Evolutionary conservation across 1,284 basidiomycete genomes (phyloP).

Genomic region (Microbotryum scabiosae): DNA sequence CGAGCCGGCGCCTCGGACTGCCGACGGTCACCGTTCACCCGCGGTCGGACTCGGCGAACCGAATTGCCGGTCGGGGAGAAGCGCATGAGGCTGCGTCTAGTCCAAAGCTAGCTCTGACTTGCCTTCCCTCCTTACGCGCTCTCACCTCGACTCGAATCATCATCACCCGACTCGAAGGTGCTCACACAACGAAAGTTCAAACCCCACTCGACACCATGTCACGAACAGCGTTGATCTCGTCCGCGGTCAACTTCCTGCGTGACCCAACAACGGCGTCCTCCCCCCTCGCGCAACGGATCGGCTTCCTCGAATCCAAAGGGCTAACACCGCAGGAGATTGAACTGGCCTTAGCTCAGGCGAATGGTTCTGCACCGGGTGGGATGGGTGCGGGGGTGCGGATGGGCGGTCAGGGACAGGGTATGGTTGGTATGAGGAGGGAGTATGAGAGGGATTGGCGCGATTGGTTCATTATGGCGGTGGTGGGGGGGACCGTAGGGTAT

Average conservation of each 20-base stretch:
- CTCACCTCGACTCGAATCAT: too few species aligned
- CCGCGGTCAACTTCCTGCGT: slow-evolving; percentile 33
- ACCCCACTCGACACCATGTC: too few species aligned
- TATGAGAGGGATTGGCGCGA: slow-evolving; percentile 79
- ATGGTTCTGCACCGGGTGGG: neutral
- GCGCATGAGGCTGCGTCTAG: too few species aligned
- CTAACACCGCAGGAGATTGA: slow-evolving; percentile 78
- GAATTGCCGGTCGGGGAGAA: too few species aligned
- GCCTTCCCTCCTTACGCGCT: too few species aligned
- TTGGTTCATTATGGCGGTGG: slow-evolving; percentile 89
- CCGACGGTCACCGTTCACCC: too few species aligned
- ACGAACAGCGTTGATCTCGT: slow-evolving; percentile 7
- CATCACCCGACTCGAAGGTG: too few species aligned
- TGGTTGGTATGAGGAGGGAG: slow-evolving; percentile 35
- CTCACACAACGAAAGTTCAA: too few species aligned
- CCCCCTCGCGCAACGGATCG: slow-evolving; percentile 71
- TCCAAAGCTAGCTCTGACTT: too few species aligned
- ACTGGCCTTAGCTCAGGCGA: slow-evolving; percentile 52
- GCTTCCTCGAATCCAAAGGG: slow-evolving; percentile 92
- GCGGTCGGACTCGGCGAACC: too few species aligned
- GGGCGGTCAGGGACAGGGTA: neutral
- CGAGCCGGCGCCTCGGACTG: too few species aligned
- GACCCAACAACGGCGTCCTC: slow-evolving; percentile 49
- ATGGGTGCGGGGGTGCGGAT: slow-evolving; percentile 10
- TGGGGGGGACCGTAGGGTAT: slow-evolving; percentile 83